phyloP scores from a whole-genome alignment of 371 early-diverging fungal genomes.

The Batrachochytrium dendrobatidis region DNA sequence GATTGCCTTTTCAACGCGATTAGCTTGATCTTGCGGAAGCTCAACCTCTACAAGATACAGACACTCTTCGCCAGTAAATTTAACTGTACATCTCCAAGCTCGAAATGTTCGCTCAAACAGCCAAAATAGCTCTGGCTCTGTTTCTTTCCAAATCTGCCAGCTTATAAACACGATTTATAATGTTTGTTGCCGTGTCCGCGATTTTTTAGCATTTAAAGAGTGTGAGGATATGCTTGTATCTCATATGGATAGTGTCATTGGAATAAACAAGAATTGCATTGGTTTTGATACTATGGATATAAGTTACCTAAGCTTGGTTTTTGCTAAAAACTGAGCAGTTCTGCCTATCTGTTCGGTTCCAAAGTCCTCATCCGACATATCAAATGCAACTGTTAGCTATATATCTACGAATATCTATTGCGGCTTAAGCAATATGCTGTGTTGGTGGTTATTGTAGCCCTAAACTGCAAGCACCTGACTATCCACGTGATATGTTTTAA shows the following conservation, averaged over 20 bases:
- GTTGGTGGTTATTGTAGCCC: no score
- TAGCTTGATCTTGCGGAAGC: constrained; percentile 29
- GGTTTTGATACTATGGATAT: background rate
- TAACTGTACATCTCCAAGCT: constrained; percentile 18
- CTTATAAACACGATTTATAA: background rate
- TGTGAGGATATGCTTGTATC: no score
- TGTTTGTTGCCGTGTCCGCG: background rate
- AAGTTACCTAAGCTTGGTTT: constrained; percentile 12
- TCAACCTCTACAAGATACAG: constrained; percentile 30
- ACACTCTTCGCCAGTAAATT: constrained; percentile 40
- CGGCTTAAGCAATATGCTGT: no score
- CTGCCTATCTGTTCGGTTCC: constrained; percentile 10
- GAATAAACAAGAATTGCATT: no score
- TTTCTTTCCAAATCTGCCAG: constrained; percentile 39
- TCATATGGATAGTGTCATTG: no score
- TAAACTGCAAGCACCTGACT: no score
- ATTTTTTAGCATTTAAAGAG: background rate
- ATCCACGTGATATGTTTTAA: no score
- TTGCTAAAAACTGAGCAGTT: constrained; percentile 23
- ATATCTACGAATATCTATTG: no score
- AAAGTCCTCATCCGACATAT: background rate
- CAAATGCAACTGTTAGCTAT: no score
- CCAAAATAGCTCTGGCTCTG: constrained; percentile 43
- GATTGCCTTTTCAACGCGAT: constrained; percentile 34
- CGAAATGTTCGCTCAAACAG: constrained; percentile 36